Percentiles rank a stretch among this genome's conserved stretches.
Conservation (phyloP, 768 basidiomycete genomes). For the Xerocomellus dryophilus region DNA sequence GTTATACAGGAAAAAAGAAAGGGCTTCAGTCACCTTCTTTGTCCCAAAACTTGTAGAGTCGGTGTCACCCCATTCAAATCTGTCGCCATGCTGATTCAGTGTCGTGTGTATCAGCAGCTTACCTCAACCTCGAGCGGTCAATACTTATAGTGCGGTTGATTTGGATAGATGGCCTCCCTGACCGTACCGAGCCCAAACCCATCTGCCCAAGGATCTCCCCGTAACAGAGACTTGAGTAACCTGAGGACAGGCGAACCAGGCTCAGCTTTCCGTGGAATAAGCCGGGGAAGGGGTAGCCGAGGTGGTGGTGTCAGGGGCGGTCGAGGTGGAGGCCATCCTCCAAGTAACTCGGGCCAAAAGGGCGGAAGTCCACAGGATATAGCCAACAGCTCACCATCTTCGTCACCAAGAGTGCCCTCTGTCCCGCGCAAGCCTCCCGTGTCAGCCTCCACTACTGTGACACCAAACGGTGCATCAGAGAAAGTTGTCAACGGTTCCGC, state of each 20-base stretch:
- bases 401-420: conserved; percentile 14
- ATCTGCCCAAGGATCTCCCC: conserved; percentile 30
- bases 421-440: conserved; percentile 16
- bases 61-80: conserved; percentile 4
- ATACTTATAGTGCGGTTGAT: not conserved
- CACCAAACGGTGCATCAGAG: conserved; percentile 21
- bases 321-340: conserved; percentile 31
- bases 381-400: conserved; percentile 17
- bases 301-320: conserved; percentile 25
- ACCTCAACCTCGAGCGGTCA: not conserved
- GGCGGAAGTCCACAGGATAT: conserved; percentile 23
- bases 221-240: conserved; percentile 42
- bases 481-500: conserved; percentile 20
- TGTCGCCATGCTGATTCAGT: conserved; percentile 11
- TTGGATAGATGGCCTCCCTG: conserved; percentile 39
- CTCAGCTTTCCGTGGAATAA: conserved; percentile 45
- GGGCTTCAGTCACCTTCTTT: not conserved
- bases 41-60: conserved; percentile 6
- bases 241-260: conserved; percentile 43
- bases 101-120: conserved; percentile 5
- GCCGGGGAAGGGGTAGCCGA: conserved; percentile 38
- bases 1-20: not conserved
- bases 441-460: conserved; percentile 13
- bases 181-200: conserved; percentile 26
- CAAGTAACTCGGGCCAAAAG: conserved; percentile 20